phyloP scores from a whole-genome alignment of 495 filamentous ascomycete genomes.

The Chaetomium cochliodes region DNA sequence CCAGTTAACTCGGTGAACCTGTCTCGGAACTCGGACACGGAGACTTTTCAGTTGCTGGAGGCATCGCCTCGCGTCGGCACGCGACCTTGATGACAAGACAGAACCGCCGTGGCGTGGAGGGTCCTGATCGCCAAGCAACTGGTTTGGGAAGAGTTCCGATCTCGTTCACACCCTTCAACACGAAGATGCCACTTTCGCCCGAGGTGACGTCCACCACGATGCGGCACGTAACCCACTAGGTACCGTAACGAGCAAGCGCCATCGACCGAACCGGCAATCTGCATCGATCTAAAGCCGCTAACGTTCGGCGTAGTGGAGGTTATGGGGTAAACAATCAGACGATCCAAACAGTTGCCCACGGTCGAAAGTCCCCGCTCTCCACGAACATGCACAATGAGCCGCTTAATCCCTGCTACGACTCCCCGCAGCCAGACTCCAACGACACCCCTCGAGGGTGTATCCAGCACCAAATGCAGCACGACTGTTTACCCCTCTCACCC shows the following conservation, averaged over 20 bases:
- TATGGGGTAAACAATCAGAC: not conserved
- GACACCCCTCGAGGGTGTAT: constrained; percentile 24
- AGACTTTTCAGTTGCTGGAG: not conserved
- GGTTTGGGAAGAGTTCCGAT: constrained; percentile 10
- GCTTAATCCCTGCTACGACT: constrained; percentile 9
- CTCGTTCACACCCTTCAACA: constrained; percentile 7
- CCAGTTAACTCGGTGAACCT: not conserved
- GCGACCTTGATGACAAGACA: not conserved
- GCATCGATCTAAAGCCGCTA: constrained; percentile 27
- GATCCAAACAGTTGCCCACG: not conserved
- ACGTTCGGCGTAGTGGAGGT: constrained; percentile 8
- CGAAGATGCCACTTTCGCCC: not conserved
- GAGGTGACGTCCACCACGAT: not conserved
- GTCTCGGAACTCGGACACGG: not conserved
- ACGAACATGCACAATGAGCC: constrained; percentile 11
- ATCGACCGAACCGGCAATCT: constrained; percentile 22
- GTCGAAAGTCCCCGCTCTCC: not conserved
- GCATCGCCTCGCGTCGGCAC: constrained; percentile 2
- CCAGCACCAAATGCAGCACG: constrained; percentile 14
- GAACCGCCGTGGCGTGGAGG: not conserved
- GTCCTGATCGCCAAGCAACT: constrained; percentile 15
- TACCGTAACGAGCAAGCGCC: not conserved
- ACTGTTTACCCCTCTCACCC: constrained; percentile 10
- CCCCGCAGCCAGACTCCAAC: constrained; percentile 15
- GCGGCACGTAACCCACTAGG: not conserved